Conservation (phyloP, 164 flowering plant genomes). For the Cinnamomum chago region DNA sequence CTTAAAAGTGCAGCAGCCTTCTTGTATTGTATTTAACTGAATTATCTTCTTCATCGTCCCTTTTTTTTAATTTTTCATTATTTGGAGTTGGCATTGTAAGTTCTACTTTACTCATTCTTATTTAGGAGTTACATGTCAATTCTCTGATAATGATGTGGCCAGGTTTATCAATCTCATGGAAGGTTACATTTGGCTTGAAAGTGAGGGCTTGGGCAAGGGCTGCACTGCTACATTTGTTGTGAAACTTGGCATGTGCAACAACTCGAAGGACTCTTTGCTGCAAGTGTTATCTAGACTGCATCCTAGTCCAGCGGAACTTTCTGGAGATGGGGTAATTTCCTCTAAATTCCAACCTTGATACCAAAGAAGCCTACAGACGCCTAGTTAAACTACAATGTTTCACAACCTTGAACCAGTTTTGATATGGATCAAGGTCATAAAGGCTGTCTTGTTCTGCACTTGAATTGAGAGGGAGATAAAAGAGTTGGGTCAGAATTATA, state of each 20-base stretch:
- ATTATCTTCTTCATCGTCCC: background rate
- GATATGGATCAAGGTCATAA: background rate
- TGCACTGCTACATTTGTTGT: conserved; percentile 37
- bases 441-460: background rate
- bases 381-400: background rate
- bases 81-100: background rate
- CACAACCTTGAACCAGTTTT: background rate
- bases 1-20: background rate
- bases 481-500: background rate
- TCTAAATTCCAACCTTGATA: background rate
- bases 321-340: background rate
- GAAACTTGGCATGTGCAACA: conserved; percentile 34
- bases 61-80: too few relatives aligned
- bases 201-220: conserved; percentile 61
- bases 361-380: conserved; percentile 3
- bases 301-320: background rate
- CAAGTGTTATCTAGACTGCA: background rate
- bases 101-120: background rate
- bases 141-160: conserved; percentile 4
- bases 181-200: conserved; percentile 70
- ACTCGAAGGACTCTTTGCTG: background rate
- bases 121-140: background rate
- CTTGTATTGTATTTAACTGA: background rate
- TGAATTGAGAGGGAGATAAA: background rate
- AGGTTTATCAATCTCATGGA: conserved; percentile 71